Conservation (phyloP, 352 stramenopile species). For the Thraustotheca clavata region DNA sequence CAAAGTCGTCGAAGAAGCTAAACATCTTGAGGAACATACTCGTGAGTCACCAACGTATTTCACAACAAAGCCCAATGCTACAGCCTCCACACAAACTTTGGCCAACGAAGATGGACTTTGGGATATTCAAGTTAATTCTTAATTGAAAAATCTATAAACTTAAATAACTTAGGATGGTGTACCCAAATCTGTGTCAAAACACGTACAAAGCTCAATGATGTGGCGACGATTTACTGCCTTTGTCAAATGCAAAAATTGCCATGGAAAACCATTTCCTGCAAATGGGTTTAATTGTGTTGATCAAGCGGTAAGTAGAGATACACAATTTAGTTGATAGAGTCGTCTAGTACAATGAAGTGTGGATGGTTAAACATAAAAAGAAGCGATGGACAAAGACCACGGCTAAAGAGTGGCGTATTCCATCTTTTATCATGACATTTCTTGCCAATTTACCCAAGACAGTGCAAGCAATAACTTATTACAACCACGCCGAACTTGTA, state of each 20-base stretch:
- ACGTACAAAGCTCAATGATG: slow-evolving; percentile 33
- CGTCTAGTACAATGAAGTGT: slow-evolving; percentile 50
- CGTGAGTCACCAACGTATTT: not conserved
- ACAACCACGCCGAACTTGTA: slow-evolving; percentile 39
- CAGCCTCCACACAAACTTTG: slow-evolving; percentile 38
- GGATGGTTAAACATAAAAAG: slow-evolving; percentile 34
- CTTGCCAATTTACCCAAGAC: slow-evolving; percentile 66
- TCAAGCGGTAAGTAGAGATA: slow-evolving; percentile 22
- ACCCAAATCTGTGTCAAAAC: slow-evolving; percentile 49
- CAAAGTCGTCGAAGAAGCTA: slow-evolving; percentile 3
- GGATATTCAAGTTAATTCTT: slow-evolving; percentile 37
- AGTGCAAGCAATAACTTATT: slow-evolving; percentile 60
- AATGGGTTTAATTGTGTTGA: slow-evolving; percentile 9
- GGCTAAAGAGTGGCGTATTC: slow-evolving; percentile 34
- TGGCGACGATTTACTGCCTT: slow-evolving; percentile 68
- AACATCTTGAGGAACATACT: not conserved
- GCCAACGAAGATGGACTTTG: slow-evolving; percentile 68
- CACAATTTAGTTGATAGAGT: not conserved
- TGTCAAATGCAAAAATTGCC: slow-evolving; percentile 59
- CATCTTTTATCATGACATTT: slow-evolving; percentile 40
- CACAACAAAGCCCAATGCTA: slow-evolving; percentile 18
- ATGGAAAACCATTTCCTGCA: slow-evolving; percentile 31
- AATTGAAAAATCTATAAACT: not conserved
- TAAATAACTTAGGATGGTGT: slow-evolving; percentile 41
- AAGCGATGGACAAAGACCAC: slow-evolving; percentile 38